A percentile compares a stretch with the other conserved stretches of the same genome.
These are phyloP conservation scores for Fagus sylvatica DNA, from an alignment of 306 rosid genomes.

Conservation along the genomic window DNA sequence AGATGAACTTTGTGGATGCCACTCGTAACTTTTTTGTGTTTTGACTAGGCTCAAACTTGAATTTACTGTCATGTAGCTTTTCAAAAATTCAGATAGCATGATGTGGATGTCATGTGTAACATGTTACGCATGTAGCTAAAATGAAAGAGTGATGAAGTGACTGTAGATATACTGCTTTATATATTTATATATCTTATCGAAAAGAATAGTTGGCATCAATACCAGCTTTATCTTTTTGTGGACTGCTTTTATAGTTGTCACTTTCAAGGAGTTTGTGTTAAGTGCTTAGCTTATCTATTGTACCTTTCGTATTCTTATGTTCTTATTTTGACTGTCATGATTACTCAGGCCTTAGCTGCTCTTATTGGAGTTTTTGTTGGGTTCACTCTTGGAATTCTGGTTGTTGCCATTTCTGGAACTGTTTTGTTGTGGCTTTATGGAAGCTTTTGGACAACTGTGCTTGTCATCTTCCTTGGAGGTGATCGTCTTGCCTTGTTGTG, in stretches of 20 bases:
- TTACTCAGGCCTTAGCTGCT: constrained; percentile 66
- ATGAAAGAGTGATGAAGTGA: neutral
- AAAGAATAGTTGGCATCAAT: neutral
- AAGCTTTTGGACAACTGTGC: constrained; percentile 83
- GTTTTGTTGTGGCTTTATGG: constrained; percentile 87
- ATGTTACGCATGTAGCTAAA: neutral
- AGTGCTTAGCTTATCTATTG: constrained; percentile 14
- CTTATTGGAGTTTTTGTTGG: constrained; percentile 69
- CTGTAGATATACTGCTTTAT: neutral
- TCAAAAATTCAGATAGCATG: constrained; percentile 2
- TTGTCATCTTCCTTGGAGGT: constrained; percentile 88
- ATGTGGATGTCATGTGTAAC: neutral
- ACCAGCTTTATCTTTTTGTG: neutral
- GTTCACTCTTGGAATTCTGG: constrained; percentile 66
- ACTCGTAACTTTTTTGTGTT: neutral
- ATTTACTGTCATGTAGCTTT: neutral
- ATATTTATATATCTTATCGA: neutral
- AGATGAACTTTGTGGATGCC: neutral
- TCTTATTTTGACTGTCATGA: constrained; percentile 26
- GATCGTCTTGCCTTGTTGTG: constrained; percentile 32
- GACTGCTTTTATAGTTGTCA: neutral
- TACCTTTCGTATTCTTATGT: constrained; percentile 6
- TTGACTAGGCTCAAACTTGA: neutral
- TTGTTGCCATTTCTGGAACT: constrained; percentile 68
- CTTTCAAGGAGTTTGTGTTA: neutral